Base-by-base conservation (phyloP, 495 filamentous ascomycete species). In the Friedmanniomyces simplex region DNA sequence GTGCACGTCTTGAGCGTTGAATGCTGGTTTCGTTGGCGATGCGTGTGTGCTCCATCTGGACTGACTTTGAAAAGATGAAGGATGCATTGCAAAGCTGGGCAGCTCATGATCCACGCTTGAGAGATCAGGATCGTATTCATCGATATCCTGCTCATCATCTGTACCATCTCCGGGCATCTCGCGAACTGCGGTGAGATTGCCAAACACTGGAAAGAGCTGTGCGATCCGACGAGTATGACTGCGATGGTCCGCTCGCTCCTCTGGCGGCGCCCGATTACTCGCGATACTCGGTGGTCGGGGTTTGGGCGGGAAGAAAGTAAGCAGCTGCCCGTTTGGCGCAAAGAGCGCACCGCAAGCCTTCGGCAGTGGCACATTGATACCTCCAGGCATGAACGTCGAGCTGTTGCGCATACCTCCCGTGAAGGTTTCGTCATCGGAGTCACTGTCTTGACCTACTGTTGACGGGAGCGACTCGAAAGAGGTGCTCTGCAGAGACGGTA, bases 141-240 rank as follows among this genome's bases (percentile, higher is more conserved):
- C 20, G 12, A 21, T 3, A 12, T 24, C 20, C 11, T 24, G 6
- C 11, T 49, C 46, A 16, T 49, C 46, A 49, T 49, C 46, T 12
- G 18, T 26, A 16, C 25, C 16, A 32, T 37, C 42, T 32, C 39
- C 47, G 34, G 10, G 10, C 4, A 32, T 10, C 28, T 22, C 16
- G 30, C n/a, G 52, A 12, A 55, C 46, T 2, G 67, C 76, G 43
- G 72, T 72, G 76, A 96, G 72, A 26, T 89, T 82, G n/a, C 21
- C 90, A 73, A 96, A 96, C 1, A 84, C 82, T 60, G 91, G 88
- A 74, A 96, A 96, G 7, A 84, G 80, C 53, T 80, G 83, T 49
- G 84, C 81, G 77, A 79, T 64, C 79, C 20, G 6, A 18, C 79
- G 0, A 79, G 78, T 13, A 73, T 59, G 41, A 82, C 76, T 22